Evolutionary conservation across 495 filamentous ascomycete genomes (phyloP).

Genomic region (Neurospora intermedia): DNA sequence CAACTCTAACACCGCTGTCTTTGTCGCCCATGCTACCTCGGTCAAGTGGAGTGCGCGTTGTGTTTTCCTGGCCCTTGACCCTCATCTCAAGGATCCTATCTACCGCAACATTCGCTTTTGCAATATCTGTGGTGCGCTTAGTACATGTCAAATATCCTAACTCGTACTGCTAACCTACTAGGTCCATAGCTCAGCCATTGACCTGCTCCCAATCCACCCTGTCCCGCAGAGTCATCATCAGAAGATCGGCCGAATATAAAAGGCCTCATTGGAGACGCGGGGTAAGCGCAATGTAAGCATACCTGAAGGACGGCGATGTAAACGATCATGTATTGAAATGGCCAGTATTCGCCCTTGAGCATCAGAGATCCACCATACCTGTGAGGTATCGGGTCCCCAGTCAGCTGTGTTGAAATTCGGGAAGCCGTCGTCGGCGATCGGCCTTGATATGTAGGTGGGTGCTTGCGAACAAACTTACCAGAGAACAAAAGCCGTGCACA

Average conservation of each 20-base stretch:
- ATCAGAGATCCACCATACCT: slow-evolving; percentile 36
- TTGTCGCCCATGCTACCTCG: slow-evolving; percentile 23
- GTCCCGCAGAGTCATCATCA: background rate
- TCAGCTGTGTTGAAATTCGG: background rate
- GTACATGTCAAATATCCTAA: background rate
- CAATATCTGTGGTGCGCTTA: slow-evolving; percentile 33
- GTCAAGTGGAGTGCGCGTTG: slow-evolving; percentile 17
- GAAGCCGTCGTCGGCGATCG: background rate
- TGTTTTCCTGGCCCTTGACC: slow-evolving; percentile 15
- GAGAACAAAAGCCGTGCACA: slow-evolving; percentile 46
- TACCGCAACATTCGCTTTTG: slow-evolving; percentile 46
- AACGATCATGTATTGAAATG: slow-evolving; percentile 40
- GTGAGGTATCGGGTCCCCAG: background rate
- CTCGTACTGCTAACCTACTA: slow-evolving; percentile 26
- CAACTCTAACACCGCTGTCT: slow-evolving; percentile 41
- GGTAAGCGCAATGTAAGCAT: slow-evolving; percentile 3
- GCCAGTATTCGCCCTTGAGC: slow-evolving; percentile 29
- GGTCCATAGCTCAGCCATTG: slow-evolving; percentile 38
- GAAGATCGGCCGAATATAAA: background rate
- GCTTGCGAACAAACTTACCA: slow-evolving; percentile 34
- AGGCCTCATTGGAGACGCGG: background rate
- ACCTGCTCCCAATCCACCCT: slow-evolving; percentile 33
- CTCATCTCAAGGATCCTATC: slow-evolving; percentile 43
- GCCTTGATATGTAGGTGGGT: background rate
- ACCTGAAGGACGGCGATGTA: slow-evolving; percentile 38